Base-by-base conservation (phyloP, 768 basidiomycete species). In the Pleurotus tuber-regium region DNA sequence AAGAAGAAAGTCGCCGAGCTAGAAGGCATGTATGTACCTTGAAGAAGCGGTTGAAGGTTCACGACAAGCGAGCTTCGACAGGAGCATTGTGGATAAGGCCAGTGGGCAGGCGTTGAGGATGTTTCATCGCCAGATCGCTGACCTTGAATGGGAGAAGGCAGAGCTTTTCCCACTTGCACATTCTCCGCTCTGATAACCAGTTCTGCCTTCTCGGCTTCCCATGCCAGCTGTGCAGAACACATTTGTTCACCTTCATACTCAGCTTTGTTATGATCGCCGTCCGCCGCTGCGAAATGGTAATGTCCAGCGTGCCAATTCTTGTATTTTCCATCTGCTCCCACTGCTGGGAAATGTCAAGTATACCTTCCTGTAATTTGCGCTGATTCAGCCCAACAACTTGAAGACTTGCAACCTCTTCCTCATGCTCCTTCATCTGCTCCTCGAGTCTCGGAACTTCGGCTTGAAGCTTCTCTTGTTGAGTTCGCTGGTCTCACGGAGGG, bases 11-110 rank as follows among this genome's bases (percentile, higher is more conserved):
- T 90, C 3, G 73, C 74, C 48, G 87, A 90, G 56, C 70, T 92
- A 41, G 88, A 77, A 73, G 55, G 72, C 80, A 54, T 84, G 84
- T 47, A 76, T 82, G 12, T 69, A 73, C 51, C 73, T 87, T 25
- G 88, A 96, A 71, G 92, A 95, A 62, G 89, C 95, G 62, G 88
- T 95, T 24, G 95, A 98, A 54, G 75, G 80, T 5, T 87, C 87
- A 36, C 76, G 92, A 33, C 84, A 89, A 58, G 89, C 90, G 61
- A 89, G 86, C 59, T 71, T 92, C 66, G 87, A 89, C 53, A 72
- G 85, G 16, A 89, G 91, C 55, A 69, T 95, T 33, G 94, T 96
- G 76, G 88, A 89, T 59, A 86, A 85, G 57, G 86, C 89, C 1
- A 89, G 87, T 53, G 78, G 86, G 2, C 83, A 84, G 66, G 91